Base-by-base conservation (phyloP, 805 yeast species). In the Candida sonorensis region DNA sequence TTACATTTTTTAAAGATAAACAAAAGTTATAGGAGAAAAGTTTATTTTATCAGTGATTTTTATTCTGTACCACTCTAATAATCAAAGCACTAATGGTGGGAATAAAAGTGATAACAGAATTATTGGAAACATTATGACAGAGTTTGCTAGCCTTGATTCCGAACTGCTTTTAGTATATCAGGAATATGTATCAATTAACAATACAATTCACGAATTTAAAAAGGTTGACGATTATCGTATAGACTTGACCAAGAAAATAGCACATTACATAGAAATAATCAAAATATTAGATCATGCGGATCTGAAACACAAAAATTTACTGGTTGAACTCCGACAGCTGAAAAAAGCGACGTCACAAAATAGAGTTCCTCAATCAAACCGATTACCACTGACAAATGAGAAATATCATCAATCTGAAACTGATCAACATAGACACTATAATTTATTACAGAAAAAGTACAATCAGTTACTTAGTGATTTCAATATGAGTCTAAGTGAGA, bases 401-500 rank as follows among this genome's bases (percentile, higher is more conserved):
- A n/a, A n/a, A n/a, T n/a, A n/a, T n/a, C n/a, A n/a, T n/a, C n/a
- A n/a, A n/a, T n/a, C n/a, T n/a, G n/a, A n/a, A n/a, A n/a, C n/a
- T n/a, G 26, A 20, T 11, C 5, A 17, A 16, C 27, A 29, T 5
- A 26, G 9, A 3, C 32, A 36, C 10, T 6, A 12, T 10, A 17
- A 12, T 14, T 5, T 11, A 20, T 31, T 31, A 17, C 44, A 41
- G 11, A 36, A 30, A 31, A 44, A 43, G 26, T 40, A 35, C 14
- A 38, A 33, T 17, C 42, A 36, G 22, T 19, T 44, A 10, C 13
- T 34, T 9, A 34, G 37, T 3, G 37, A 41, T 14, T 26, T 35
- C 18, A 41, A 37, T 22, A 35, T 44, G 32, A 10, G 26, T 9
- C 34, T 37, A 19, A 40, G 30, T 23, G 45, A 44, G 9, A 34